Percentiles rank a stretch among this genome's conserved stretches.
Conservation (phyloP, 345 rosid genomes). For the Moricandia arvensis region DNA sequence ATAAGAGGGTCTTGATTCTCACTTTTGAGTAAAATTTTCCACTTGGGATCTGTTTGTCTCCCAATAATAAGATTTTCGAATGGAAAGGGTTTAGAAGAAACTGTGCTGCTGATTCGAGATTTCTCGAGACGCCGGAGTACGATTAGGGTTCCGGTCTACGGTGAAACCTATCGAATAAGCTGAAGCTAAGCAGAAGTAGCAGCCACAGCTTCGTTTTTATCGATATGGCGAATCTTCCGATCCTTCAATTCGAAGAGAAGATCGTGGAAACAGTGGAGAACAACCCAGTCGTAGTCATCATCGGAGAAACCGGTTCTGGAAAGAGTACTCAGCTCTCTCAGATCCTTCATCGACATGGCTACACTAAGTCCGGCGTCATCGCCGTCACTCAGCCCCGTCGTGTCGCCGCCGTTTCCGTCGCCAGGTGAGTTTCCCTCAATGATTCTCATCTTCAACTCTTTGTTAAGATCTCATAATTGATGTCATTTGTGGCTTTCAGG, state of each 20-base stretch:
- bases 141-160: constrained; percentile 4
- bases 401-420: constrained; percentile 91
- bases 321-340: constrained; percentile 99
- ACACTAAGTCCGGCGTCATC: constrained; percentile 65
- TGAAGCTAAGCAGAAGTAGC: neutral
- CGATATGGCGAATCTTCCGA: constrained; percentile 66
- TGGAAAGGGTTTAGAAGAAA: neutral
- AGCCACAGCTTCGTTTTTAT: neutral
- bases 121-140: neutral
- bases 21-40: no score
- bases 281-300: constrained; percentile 73
- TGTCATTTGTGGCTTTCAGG: constrained; percentile 34
- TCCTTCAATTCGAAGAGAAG: constrained; percentile 71
- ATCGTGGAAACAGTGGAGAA: constrained; percentile 65
- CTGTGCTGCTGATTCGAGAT: neutral
- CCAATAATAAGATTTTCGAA: no score
- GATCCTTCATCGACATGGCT: constrained; percentile 79
- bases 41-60: no score
- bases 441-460: no score
- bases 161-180: neutral
- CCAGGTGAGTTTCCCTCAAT: constrained; percentile 48
- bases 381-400: constrained; percentile 97
- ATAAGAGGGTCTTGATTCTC: no score
- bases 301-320: constrained; percentile 95
- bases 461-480: neutral